These are phyloP conservation scores for Coemansia sp. DNA, from an alignment of 192 early-diverging fungal species.

Conservation along the genomic window DNA sequence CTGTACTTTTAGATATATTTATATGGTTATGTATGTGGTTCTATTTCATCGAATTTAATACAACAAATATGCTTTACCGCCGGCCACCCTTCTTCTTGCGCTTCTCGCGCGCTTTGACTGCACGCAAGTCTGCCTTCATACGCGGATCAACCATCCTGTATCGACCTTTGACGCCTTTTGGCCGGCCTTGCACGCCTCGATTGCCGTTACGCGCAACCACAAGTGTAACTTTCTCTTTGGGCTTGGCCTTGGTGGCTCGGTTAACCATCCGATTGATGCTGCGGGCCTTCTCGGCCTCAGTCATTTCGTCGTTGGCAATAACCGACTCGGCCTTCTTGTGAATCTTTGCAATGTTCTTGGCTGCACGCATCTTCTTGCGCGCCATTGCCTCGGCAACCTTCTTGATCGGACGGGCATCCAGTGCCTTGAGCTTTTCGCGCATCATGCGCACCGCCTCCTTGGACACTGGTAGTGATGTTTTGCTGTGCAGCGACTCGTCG, in stretches of 20 bases:
- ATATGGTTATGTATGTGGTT: no score
- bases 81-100: conserved; percentile 27
- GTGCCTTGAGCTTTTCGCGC: conserved; percentile 75
- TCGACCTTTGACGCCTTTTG: conserved; percentile 95
- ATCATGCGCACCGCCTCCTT: conserved; percentile 93
- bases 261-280: conserved; percentile 83
- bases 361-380: conserved; percentile 84
- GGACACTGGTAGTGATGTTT: conserved; percentile 86
- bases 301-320: conserved; percentile 83
- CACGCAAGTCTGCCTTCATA: conserved; percentile 95
- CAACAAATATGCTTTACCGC: neutral
- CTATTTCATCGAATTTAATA: no score
- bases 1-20: no score
- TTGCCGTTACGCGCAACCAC: conserved; percentile 88
- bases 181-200: conserved; percentile 84
- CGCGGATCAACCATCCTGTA: conserved; percentile 97
- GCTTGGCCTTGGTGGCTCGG: conserved; percentile 73
- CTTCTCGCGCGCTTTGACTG: conserved; percentile 62
- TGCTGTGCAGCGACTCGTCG: conserved; percentile 89
- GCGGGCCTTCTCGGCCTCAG: conserved; percentile 83
- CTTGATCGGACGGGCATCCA: conserved; percentile 98
- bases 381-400: conserved; percentile 99
- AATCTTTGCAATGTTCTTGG: conserved; percentile 74
- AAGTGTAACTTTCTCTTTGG: conserved; percentile 74
- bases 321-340: conserved; percentile 87